Evolutionary conservation across 768 basidiomycete species (phyloP), one percentile per base, ranked within the genome.

Genomic region (Mycena albidolilacea): DNA sequence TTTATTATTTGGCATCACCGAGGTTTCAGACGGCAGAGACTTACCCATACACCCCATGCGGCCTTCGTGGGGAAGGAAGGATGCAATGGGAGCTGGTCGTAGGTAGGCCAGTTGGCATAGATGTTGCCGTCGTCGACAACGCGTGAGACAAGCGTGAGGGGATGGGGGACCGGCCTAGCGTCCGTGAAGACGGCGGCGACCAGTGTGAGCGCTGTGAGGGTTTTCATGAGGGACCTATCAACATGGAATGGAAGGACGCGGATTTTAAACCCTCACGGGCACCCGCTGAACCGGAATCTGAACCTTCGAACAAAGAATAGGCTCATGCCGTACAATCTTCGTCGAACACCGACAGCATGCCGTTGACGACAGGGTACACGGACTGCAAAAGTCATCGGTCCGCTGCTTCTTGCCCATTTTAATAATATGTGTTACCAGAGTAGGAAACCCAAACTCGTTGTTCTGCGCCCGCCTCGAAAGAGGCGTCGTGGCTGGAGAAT

Each of bases 1-100:
- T 15, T 23, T 7, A 37, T 11, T 1, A 57, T 7, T 58, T 37
- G 1, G 52, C 7, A 9, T 7, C 19, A 5, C 4, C 17, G 59
- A 8, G 5, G 21, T 15, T 12, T 11, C 52, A 14, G 10, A 12
- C 3, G 3, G 1, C 6, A 9, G 59, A 10, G 6, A 59, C 72
- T 0, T 39, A 71, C 73, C 73, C 73, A 74, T 7, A 71, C 73
- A n/a, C 73, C 69, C 73, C 73, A 74, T 6, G 73, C 73, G 0
- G 73, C 69, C 39, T 64, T 63, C 3, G 69, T 74, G 41, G 73
- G 73, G 30, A 74, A 74, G 5, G 73, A 74, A 1, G 73, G 69
- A 63, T 71, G 19, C 2, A 74, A 46, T 2, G 73, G 73, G 30
- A 74, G 73, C 35, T 74, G 58, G 17, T 66, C 73, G 46, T 74